phyloP scores from a whole-genome alignment of 2,329 filamentous ascomycete species.

The Arachnomyces sp. region DNA sequence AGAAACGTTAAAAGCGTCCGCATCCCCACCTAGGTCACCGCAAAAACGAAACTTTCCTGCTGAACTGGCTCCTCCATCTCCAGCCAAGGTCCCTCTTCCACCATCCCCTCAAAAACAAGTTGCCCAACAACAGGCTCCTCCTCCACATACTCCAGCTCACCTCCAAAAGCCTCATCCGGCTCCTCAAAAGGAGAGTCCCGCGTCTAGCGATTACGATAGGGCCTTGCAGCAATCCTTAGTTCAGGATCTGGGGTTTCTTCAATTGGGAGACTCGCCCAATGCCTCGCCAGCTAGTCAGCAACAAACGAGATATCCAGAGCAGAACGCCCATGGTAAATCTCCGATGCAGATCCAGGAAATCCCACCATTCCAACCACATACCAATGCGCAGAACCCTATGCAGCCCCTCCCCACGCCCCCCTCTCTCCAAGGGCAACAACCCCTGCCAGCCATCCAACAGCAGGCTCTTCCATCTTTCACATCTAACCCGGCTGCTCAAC shows the following conservation, averaged over 20 bases:
- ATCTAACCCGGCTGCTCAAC: no score
- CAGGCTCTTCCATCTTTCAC: constrained; percentile 7
- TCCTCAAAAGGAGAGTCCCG: constrained; percentile 27
- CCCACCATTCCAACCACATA: constrained; percentile 23
- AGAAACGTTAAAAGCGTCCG: constrained; percentile 37
- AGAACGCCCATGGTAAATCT: constrained; percentile 15
- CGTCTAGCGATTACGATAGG: constrained; percentile 33
- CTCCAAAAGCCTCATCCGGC: constrained; percentile 32
- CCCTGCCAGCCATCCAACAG: constrained; percentile 13
- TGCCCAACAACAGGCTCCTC: constrained; percentile 39
- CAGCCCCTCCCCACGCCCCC: constrained; percentile 10
- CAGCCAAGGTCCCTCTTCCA: constrained; percentile 54
- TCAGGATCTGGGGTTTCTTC: constrained; percentile 33
- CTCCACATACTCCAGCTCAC: constrained; percentile 41
- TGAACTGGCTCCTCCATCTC: constrained; percentile 37
- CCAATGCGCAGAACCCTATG: constrained; percentile 16
- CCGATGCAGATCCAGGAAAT: constrained; percentile 25
- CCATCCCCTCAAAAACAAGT: constrained; percentile 48
- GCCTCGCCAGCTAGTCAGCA: constrained; percentile 12
- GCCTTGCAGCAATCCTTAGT: constrained; percentile 34
- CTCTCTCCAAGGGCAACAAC: constrained; percentile 8
- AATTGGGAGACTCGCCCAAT: constrained; percentile 24
- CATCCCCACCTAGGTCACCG: constrained; percentile 51
- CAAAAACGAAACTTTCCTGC: constrained; percentile 40
- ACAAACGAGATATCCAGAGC: constrained; percentile 9